phyloP scores from a whole-genome alignment of 345 rosid species.

The Heritiera littoralis region DNA sequence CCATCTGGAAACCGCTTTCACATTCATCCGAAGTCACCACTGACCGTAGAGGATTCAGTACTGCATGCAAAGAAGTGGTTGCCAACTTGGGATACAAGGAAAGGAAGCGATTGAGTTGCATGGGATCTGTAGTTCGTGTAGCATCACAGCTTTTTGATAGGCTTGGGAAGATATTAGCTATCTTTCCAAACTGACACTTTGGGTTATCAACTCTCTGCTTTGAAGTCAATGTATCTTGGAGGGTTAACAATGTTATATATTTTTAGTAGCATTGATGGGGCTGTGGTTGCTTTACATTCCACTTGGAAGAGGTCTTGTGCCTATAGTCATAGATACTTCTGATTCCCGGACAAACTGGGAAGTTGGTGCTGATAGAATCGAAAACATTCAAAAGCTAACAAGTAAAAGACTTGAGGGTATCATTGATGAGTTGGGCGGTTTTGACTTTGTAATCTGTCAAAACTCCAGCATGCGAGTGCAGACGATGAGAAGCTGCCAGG shows the following conservation, averaged over 20 bases:
- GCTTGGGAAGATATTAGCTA: conserved; percentile 45
- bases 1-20: conserved; percentile 58
- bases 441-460: conserved; percentile 30
- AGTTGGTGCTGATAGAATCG: conserved; percentile 71
- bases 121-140: conserved; percentile 37
- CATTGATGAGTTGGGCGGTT: conserved; percentile 40
- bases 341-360: conserved; percentile 51
- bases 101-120: conserved; percentile 63
- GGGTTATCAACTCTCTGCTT: conserved; percentile 75
- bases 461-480: conserved; percentile 44
- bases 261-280: conserved; percentile 83
- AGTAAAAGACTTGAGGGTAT: conserved; percentile 55
- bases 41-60: conserved; percentile 60
- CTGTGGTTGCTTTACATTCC: conserved; percentile 61
- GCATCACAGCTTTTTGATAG: conserved; percentile 57
- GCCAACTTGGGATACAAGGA: conserved; percentile 95
- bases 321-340: conserved; percentile 48
- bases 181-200: conserved; percentile 83
- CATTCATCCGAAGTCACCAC: conserved; percentile 53
- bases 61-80: conserved; percentile 78
- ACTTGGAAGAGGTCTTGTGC: conserved; percentile 66
- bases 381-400: conserved; percentile 53
- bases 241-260: conserved; percentile 77
- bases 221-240: conserved; percentile 62
- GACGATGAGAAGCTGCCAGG: conserved; percentile 19